Evolutionary conservation across 306 rosid genomes (phyloP).

Genomic region (Rosa rugosa): DNA sequence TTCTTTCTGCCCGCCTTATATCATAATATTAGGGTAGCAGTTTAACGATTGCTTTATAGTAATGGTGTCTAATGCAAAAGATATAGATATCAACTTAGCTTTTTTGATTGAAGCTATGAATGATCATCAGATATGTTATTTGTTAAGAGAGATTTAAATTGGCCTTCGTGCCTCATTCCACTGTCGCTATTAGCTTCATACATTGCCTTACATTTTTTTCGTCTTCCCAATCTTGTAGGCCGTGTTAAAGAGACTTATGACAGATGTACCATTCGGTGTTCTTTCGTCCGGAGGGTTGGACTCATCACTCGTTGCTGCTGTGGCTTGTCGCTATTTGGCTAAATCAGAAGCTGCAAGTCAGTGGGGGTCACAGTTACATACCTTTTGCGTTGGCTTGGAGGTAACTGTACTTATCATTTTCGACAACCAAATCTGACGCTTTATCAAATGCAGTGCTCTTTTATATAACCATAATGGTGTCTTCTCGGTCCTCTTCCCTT

Average conservation of each 20-base stretch:
- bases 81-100: background rate
- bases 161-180: background rate
- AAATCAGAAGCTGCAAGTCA: slow-evolving; percentile 66
- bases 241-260: slow-evolving; percentile 91
- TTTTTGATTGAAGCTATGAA: background rate
- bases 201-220: slow-evolving; percentile 19
- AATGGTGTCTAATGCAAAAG: background rate
- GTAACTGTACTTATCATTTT: slow-evolving; percentile 21
- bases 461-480: background rate
- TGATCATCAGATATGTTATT: too few species aligned
- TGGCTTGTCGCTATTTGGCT: slow-evolving; percentile 68
- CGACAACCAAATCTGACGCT: background rate
- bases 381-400: slow-evolving; percentile 91
- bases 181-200: background rate
- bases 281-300: slow-evolving; percentile 94
- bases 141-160: background rate
- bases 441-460: background rate
- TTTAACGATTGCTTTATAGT: background rate
- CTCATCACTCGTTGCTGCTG: slow-evolving; percentile 96
- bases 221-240: slow-evolving; percentile 55
- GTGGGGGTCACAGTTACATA: slow-evolving; percentile 95
- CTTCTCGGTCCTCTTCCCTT: background rate
- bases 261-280: slow-evolving; percentile 97
- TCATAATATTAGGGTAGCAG: background rate
- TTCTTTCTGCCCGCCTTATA: background rate